phyloP scores from a whole-genome alignment of 805 yeast species.

The Saccharomyces kudriavzevii region DNA sequence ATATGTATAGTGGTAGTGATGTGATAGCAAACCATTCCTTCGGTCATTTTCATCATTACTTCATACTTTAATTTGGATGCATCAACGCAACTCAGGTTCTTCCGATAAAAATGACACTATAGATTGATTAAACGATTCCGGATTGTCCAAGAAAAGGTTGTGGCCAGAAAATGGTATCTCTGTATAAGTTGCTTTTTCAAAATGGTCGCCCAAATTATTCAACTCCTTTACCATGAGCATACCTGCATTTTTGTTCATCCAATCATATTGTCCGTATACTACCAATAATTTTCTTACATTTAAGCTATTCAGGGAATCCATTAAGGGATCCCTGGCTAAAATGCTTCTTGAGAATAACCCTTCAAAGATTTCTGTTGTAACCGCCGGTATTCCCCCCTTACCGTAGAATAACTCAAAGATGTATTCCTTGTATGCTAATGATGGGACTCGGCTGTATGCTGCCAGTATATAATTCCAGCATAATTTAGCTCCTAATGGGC shows the following conservation, averaged over 20 bases:
- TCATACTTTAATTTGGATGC: neutral
- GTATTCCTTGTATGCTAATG: constrained; percentile 23
- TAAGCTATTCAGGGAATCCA: constrained; percentile 43
- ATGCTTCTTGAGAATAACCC: constrained; percentile 28
- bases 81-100: neutral
- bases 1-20: neutral
- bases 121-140: constrained; percentile 41
- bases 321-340: constrained; percentile 55
- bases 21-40: no score
- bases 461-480: constrained; percentile 28
- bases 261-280: constrained; percentile 62
- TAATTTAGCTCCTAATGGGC: constrained; percentile 36
- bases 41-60: no score
- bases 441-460: constrained; percentile 26
- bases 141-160: constrained; percentile 66
- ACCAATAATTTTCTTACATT: constrained; percentile 33
- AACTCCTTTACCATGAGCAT: constrained; percentile 14
- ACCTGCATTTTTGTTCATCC: constrained; percentile 61
- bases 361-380: constrained; percentile 23
- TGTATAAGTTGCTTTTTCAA: constrained; percentile 8
- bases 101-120: constrained; percentile 30
- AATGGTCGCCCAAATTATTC: constrained; percentile 4
- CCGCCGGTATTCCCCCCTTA: constrained; percentile 7
- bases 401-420: constrained; percentile 14
- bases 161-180: constrained; percentile 53